Base-by-base conservation (phyloP, 2,329 filamentous ascomycete genomes). In the Sarocladiaceae sp. region DNA sequence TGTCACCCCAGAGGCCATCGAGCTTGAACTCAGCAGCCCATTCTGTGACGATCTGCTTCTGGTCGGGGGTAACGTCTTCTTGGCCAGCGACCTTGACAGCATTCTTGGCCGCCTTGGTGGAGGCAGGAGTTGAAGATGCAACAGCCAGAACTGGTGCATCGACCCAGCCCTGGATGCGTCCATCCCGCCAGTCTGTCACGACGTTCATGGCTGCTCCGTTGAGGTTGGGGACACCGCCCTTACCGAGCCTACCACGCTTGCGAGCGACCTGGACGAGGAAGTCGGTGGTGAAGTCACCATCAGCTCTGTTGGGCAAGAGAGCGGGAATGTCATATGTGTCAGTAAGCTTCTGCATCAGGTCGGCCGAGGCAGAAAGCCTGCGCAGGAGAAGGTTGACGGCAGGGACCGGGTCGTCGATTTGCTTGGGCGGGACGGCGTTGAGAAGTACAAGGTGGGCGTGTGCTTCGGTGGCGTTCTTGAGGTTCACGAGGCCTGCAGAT, bases 1-100 rank as follows among this genome's bases (percentile, higher is more conserved):
- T 28, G 37, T 90, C 85, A 11, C 89, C 91, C 88, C 89, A 97
- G 13, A 99, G 72, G 2, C 90, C 94, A 56, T 97, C 94, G 8
- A 99, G 78, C 74, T 93, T 92, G 72, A 99, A 97, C 70, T 97
- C 93, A 62, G 89, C 84, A 7, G 92, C 89, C 91, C 93, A 96
- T 67, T 95, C 86, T 11, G 87, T 88, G 52, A 97, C 91, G 66
- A 97, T 90, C 71, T 90, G 74, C 75, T 95, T 91, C 68, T 95
- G 84, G 58, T 90, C 83, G 56, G 80, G 76, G 59, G 75, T 66
- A 51, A 73, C 67, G 50, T 74, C 71, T 51, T 76, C 70, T 55
- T 76, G 70, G 49, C 69, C 68, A 8, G 63, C 67, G 40, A 67
- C 66, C 62, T 65, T 68, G 57, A 72, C 60, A 11, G 60, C 62